Evolutionary conservation across 2,329 filamentous ascomycete genomes (phyloP).

Genomic region (Colletotrichum limetticola): DNA sequence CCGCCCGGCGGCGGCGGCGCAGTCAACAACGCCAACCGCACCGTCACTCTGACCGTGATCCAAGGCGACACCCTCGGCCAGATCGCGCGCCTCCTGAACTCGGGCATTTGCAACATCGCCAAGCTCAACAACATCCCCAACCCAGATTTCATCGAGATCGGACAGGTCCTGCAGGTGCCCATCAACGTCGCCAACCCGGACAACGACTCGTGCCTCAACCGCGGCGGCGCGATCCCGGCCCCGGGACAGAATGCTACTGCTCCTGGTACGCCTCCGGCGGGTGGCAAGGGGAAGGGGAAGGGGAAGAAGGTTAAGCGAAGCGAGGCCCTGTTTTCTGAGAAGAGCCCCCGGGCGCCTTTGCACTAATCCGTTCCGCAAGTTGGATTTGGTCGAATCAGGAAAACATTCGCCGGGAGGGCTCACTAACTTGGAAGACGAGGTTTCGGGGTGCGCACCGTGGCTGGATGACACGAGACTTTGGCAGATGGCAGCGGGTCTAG

Average conservation of each 20-base stretch:
- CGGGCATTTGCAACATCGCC: conserved; percentile 32
- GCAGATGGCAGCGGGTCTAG: conserved; percentile 12
- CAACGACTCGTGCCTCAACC: conserved; percentile 24
- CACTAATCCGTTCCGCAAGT: not conserved
- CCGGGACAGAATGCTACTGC: not conserved
- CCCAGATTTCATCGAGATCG: conserved; percentile 19
- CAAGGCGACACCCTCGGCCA: conserved; percentile 23
- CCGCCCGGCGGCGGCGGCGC: not conserved
- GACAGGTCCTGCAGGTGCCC: conserved; percentile 8
- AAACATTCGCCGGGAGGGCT: no score
- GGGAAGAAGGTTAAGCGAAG: not conserved
- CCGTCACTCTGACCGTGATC: conserved; percentile 2
- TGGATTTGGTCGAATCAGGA: no score
- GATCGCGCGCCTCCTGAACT: conserved; percentile 23
- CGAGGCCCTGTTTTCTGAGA: not conserved
- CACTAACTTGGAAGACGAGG: no score
- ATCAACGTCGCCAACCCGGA: conserved; percentile 25
- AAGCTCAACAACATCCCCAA: conserved; percentile 21
- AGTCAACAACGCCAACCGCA: conserved; percentile 18
- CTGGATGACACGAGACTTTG: conserved; percentile 21
- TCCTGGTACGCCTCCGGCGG: not conserved
- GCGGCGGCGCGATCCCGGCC: conserved; percentile 14
- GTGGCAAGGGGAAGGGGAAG: conserved; percentile 14
- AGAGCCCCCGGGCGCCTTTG: not conserved
- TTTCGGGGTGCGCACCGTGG: not conserved